Base-by-base conservation (phyloP, 2,329 filamentous ascomycete genomes). In the Xylariales sp. region DNA sequence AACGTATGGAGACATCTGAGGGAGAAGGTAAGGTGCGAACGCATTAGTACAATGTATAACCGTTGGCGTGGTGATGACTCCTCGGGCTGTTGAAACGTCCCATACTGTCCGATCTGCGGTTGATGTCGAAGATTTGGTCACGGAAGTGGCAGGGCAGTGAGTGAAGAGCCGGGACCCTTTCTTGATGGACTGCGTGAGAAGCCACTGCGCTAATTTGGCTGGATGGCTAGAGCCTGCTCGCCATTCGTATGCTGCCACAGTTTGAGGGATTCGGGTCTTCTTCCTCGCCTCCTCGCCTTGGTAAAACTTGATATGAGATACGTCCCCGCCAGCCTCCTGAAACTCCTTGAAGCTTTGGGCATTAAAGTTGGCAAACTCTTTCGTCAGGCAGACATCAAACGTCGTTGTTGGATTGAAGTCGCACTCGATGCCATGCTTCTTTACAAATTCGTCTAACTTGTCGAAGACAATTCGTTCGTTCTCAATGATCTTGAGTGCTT, bases 191-290 rank as follows among this genome's bases (percentile, higher is more conserved):
- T 56, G 51, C 10, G 49, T 51, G 15, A 74, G 53, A 10, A 74
- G 57, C 58, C 68, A 73, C n/a, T 73, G 70, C 1, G 65, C 63
- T 15, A 74, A 51, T 48, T 72, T 73, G 5, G 69, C 69, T 3
- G 70, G 70, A 50, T 73, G 70, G 24, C 59, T 67, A 3, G 68
- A 71, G 3, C 66, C 70, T 11, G 69, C 70, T 4, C 69, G 66
- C 70, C 70, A 74, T 47, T 73, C 69, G 44, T 73, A 74, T 6
- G 70, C 70, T n/a, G 64, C 60, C 9, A 70, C 40, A 0, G 65
- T 64, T 2, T 52, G 53, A 3, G 51, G 37, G 4, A 72, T 57
- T 20, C 63, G 56, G 0, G 68, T 70, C 41, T 53, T 59, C 6
- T 33, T 32, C 34, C 49, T 51, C 3, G 68, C 67, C 33, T 68